Conservation (phyloP, 306 rosid species). For the Adenanthera pavonina region DNA sequence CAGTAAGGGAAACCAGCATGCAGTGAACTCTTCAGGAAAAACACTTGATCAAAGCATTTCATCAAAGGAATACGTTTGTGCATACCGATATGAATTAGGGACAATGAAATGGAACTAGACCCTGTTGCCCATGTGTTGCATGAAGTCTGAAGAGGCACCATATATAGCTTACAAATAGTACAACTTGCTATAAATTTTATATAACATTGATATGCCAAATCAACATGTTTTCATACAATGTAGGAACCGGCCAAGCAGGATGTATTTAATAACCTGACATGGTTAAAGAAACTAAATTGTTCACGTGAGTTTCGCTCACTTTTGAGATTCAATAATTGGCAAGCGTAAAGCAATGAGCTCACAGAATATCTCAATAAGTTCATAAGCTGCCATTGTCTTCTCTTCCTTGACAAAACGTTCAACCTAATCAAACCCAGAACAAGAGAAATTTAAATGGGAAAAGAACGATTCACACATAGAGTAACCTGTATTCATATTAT, state of each 20-base stretch:
- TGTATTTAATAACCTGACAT: constrained; percentile 9
- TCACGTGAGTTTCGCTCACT: constrained; percentile 54
- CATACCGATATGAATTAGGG: neutral
- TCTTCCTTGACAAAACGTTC: constrained; percentile 92
- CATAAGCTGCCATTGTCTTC: constrained; percentile 81
- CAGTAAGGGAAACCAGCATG: neutral
- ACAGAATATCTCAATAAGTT: constrained; percentile 83
- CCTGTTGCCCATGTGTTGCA: no score
- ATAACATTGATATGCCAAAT: no score
- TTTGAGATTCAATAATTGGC: constrained; percentile 83
- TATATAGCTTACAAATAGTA: no score
- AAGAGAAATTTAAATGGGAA: neutral
- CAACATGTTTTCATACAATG: no score
- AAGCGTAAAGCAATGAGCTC: constrained; percentile 82
- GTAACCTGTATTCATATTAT: neutral
- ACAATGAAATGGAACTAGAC: no score
- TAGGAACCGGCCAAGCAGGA: neutral
- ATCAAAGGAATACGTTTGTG: neutral
- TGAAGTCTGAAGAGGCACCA: no score
- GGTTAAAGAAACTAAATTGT: neutral
- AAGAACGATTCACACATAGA: neutral
- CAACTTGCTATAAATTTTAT: no score
- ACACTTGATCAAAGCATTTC: constrained; percentile 29
- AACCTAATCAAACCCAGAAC: constrained; percentile 56
- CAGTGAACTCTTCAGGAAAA: neutral